Evolutionary conservation across 1,284 basidiomycete species (phyloP).

Genomic region (Austropuccinia psidii): DNA sequence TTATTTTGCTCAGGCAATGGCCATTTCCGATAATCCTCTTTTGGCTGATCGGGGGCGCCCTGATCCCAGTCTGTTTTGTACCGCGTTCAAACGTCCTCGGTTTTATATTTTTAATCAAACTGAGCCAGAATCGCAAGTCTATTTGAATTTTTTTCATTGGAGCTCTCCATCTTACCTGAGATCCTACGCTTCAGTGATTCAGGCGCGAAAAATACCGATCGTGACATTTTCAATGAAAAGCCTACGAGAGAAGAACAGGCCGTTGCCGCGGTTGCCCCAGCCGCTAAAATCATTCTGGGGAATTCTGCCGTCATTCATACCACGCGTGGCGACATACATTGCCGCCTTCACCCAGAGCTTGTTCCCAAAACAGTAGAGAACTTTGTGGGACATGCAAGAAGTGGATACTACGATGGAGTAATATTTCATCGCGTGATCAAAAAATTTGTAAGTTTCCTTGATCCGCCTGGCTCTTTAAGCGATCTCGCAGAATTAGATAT

Average conservation of each 20-base stretch:
- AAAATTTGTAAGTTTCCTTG: constrained; percentile 65
- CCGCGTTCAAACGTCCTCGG: constrained; percentile 83
- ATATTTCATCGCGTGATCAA: constrained; percentile 97
- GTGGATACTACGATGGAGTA: constrained; percentile 84
- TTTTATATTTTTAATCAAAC: constrained; percentile 93
- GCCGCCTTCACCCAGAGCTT: constrained; percentile 81
- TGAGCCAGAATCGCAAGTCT: constrained; percentile 71
- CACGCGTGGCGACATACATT: constrained; percentile 77
- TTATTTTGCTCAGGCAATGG: constrained; percentile 62
- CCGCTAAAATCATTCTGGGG: constrained; percentile 54
- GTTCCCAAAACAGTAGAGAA: constrained; percentile 95
- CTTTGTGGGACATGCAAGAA: constrained; percentile 86
- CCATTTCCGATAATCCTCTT: constrained; percentile 88
- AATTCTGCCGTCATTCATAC: constrained; percentile 85
- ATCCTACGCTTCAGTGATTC: not conserved
- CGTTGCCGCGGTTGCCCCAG: constrained; percentile 63
- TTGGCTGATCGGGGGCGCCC: constrained; percentile 69
- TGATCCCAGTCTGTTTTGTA: constrained; percentile 88
- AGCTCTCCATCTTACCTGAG: not conserved
- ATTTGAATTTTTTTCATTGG: not conserved
- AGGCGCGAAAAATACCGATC: constrained; percentile 78
- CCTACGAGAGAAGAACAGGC: constrained; percentile 93
- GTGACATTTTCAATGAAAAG: constrained; percentile 97
- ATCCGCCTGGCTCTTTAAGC: not conserved
- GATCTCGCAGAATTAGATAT: not conserved